phyloP scores from a whole-genome alignment of 179 eudicot species.

The Silene vulgaris region DNA sequence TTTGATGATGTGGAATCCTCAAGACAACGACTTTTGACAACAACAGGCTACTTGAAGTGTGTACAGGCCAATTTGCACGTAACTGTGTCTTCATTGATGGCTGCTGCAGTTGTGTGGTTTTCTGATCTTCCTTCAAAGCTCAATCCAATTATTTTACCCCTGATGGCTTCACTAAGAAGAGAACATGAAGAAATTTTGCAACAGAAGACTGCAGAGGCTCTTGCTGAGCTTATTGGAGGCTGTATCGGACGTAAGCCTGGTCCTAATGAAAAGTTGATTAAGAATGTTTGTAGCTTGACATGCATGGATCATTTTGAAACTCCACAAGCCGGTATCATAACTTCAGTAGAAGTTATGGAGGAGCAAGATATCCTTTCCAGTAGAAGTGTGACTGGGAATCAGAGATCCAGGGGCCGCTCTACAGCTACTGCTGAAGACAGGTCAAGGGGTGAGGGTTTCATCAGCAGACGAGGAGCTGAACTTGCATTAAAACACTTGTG shows the following conservation, averaged over 20 bases:
- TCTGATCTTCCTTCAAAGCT: conserved; percentile 84
- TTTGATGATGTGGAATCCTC: conserved; percentile 69
- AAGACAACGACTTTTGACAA: conserved; percentile 72
- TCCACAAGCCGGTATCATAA: conserved; percentile 78
- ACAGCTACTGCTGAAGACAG: conserved; percentile 66
- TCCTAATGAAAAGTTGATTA: conserved; percentile 89
- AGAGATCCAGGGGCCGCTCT: conserved; percentile 59
- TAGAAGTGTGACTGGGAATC: conserved; percentile 42
- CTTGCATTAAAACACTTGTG: conserved; percentile 87
- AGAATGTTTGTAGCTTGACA: conserved; percentile 77
- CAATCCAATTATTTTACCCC: conserved; percentile 85
- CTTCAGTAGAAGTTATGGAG: conserved; percentile 72
- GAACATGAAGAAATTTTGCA: conserved; percentile 98
- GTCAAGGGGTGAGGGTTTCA: conserved; percentile 76
- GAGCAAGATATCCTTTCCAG: conserved; percentile 71
- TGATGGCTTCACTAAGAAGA: conserved; percentile 90
- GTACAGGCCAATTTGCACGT: conserved; percentile 95
- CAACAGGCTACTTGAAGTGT: conserved; percentile 92
- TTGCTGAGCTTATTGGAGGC: conserved; percentile 76
- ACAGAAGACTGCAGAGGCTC: conserved; percentile 89
- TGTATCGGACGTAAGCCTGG: conserved; percentile 84
- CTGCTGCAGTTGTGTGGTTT: conserved; percentile 93
- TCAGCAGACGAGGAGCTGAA: conserved; percentile 93
- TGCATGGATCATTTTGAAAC: conserved; percentile 94
- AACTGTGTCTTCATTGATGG: conserved; percentile 82